A percentile compares a stretch with the other conserved stretches of the same genome.
phyloP scores from a whole-genome alignment of 2,329 filamentous ascomycete genomes.

The Penicillium sumatraense region DNA sequence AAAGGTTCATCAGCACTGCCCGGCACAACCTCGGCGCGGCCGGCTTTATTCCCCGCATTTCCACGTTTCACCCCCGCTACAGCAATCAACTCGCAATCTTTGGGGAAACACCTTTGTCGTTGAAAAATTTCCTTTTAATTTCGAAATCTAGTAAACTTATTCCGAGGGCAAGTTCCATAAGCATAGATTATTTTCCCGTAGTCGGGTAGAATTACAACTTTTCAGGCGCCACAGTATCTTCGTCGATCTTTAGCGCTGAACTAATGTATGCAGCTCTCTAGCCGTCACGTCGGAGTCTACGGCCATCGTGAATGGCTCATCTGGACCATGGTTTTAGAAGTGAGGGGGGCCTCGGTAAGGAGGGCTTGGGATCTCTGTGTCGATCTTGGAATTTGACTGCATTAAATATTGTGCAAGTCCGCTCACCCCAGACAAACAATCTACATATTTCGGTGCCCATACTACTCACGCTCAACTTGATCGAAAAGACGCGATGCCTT shows the following conservation, averaged over 20 bases:
- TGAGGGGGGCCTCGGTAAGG: background rate
- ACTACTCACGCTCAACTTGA: no score
- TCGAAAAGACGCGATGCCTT: conserved; percentile 18
- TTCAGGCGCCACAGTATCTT: background rate
- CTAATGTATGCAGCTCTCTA: background rate
- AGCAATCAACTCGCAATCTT: background rate
- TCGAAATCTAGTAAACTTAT: no score
- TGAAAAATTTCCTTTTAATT: no score
- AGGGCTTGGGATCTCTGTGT: background rate
- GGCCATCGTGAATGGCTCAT: background rate
- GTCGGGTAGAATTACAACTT: background rate
- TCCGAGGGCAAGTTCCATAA: no score
- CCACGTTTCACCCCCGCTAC: background rate
- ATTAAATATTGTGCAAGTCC: background rate
- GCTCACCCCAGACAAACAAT: no score
- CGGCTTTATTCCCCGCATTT: conserved; percentile 18
- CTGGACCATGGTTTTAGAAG: background rate
- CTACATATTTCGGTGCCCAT: background rate
- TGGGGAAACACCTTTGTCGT: no score
- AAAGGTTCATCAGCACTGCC: background rate
- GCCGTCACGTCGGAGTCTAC: background rate
- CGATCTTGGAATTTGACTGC: background rate
- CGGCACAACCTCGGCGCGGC: conserved; percentile 6
- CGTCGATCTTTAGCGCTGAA: background rate
- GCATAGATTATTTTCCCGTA: background rate